Evolutionary conservation across 2,329 filamentous ascomycete genomes (phyloP).

Genomic region (Parastagonospora nodorum): DNA sequence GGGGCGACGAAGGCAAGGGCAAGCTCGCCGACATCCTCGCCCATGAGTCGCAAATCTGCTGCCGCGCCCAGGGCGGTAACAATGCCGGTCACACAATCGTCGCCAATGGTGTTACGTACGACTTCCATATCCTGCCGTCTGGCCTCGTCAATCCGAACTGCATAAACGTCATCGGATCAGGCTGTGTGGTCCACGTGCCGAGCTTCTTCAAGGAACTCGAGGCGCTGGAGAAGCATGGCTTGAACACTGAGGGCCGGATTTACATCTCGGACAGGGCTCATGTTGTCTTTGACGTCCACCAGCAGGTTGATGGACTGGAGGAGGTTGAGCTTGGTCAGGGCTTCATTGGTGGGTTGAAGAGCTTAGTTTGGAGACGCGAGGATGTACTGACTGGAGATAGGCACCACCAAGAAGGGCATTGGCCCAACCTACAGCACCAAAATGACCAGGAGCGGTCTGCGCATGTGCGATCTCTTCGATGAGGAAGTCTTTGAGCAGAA

Average conservation of each 20-base stretch:
- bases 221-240: slow-evolving; percentile 64
- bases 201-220: slow-evolving; percentile 70
- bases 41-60: slow-evolving; percentile 60
- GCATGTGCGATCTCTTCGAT: slow-evolving; percentile 70
- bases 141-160: slow-evolving; percentile 74
- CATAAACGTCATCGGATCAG: slow-evolving; percentile 70
- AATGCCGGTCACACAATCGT: slow-evolving; percentile 58
- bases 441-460: slow-evolving; percentile 68
- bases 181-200: slow-evolving; percentile 72
- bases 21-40: slow-evolving; percentile 65
- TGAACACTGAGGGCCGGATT: slow-evolving; percentile 64
- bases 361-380: slow-evolving; percentile 10
- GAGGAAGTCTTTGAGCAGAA: slow-evolving; percentile 69
- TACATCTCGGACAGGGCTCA: slow-evolving; percentile 68
- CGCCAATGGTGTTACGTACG: slow-evolving; percentile 53
- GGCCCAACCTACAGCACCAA: slow-evolving; percentile 67
- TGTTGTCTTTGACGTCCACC: slow-evolving; percentile 68
- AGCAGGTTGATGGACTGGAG: slow-evolving; percentile 71
- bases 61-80: slow-evolving; percentile 64
- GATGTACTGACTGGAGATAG: slow-evolving; percentile 45
- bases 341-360: slow-evolving; percentile 39
- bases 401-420: slow-evolving; percentile 59
- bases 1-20: slow-evolving; percentile 65
- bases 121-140: slow-evolving; percentile 54
- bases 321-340: slow-evolving; percentile 59